These are phyloP conservation scores for Pyrus bretschneideri DNA, from an alignment of 306 rosid species.

Conservation along the genomic window DNA sequence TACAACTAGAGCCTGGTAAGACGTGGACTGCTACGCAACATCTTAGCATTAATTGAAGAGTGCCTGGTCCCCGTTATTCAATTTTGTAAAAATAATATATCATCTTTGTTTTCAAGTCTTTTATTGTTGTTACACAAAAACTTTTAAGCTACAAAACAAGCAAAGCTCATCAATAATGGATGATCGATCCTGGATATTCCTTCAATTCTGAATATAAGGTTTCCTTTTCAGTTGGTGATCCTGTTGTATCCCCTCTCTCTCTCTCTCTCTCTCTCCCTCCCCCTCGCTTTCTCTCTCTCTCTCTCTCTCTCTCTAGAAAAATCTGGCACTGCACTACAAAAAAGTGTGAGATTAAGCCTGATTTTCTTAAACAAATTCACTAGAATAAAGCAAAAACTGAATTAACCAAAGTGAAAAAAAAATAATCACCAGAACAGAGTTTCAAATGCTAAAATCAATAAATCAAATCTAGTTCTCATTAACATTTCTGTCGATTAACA, in stretches of 20 bases:
- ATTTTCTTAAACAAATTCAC: background rate
- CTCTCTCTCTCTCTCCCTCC: background rate
- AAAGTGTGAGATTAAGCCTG: background rate
- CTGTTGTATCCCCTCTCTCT: background rate
- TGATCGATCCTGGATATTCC: background rate
- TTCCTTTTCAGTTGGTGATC: background rate
- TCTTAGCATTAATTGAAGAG: conserved; percentile 54
- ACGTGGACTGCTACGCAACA: conserved; percentile 88
- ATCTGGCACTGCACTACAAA: background rate
- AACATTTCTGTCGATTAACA: background rate
- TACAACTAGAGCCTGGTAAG: conserved; percentile 64
- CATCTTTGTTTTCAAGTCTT: background rate
- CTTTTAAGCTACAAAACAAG: conserved; percentile 1
- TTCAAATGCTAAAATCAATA: background rate
- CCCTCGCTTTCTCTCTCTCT: background rate
- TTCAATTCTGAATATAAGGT: background rate
- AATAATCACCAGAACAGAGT: background rate
- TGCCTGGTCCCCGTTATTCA: background rate
- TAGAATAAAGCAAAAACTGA: background rate
- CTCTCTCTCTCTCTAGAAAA: background rate
- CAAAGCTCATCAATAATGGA: background rate
- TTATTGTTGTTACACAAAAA: conserved; percentile 19
- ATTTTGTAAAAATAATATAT: conserved; percentile 21
- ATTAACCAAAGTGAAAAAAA: background rate
- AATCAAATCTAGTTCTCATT: background rate